These are phyloP conservation scores for Biscogniauxia mediterranea DNA, from an alignment of 2,329 filamentous ascomycete genomes.

Conservation along the genomic window DNA sequence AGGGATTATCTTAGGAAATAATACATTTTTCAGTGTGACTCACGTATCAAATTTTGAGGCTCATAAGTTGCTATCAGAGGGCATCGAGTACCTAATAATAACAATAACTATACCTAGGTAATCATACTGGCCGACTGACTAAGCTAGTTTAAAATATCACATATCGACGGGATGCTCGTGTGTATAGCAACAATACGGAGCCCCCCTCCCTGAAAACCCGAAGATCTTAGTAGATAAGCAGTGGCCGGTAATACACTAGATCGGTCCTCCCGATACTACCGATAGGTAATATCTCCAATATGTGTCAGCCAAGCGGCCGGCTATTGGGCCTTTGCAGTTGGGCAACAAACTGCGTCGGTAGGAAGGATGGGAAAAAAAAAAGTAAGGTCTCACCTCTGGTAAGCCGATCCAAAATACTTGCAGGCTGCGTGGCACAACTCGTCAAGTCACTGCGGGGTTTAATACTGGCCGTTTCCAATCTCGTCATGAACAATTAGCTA, in stretches of 20 bases:
- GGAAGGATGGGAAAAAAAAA: not conserved
- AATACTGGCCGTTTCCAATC: not conserved
- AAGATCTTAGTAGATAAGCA: not conserved
- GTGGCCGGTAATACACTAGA: not conserved
- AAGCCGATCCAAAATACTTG: not conserved
- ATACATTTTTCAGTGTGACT: too few species aligned
- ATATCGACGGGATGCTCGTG: not conserved
- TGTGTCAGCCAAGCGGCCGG: not conserved
- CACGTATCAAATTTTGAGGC: too few species aligned
- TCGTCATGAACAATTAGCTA: not conserved
- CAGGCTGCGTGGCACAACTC: not conserved
- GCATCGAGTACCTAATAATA: too few species aligned
- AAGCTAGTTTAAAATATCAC: too few species aligned
- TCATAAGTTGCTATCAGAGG: too few species aligned
- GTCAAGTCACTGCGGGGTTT: not conserved
- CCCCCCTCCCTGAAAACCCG: not conserved
- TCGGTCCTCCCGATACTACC: not conserved
- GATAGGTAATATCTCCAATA: not conserved
- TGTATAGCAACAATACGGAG: not conserved
- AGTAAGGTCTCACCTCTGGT: not conserved
- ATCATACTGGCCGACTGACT: too few species aligned
- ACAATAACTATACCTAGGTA: too few species aligned
- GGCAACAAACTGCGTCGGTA: not conserved
- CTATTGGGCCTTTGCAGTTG: not conserved
- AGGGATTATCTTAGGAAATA: too few species aligned